Conservation (phyloP, 1,284 basidiomycete genomes). For the Mycena citricolor region DNA sequence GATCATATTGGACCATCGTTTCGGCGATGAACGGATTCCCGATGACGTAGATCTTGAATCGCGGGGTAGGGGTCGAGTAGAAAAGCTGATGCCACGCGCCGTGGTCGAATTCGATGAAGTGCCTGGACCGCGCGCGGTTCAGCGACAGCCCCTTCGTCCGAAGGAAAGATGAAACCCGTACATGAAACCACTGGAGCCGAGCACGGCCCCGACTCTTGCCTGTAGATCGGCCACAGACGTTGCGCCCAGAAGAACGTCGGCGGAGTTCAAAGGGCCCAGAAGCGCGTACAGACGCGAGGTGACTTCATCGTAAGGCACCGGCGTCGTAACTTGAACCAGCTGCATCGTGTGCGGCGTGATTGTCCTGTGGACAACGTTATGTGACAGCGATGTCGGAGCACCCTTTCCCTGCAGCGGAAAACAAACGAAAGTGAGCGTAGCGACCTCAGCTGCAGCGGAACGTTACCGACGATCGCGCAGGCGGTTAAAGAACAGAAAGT, state of each 20-base stretch:
- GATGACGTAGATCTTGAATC: conserved; percentile 44
- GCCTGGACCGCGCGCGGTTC: too few relatives aligned
- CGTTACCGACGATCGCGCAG: too few relatives aligned
- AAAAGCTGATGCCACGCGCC: conserved; percentile 41
- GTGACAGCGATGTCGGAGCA: too few relatives aligned
- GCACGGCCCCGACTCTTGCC: conserved; percentile 31
- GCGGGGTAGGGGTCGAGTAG: conserved; percentile 33
- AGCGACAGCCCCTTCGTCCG: too few relatives aligned
- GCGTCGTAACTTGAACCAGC: conserved; percentile 45
- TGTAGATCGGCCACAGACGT: conserved; percentile 41
- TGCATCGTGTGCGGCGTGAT: conserved; percentile 39
- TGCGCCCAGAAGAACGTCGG: conserved; percentile 29
- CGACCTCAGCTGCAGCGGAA: too few relatives aligned
- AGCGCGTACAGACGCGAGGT: conserved; percentile 44
- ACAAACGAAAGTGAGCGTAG: too few relatives aligned
- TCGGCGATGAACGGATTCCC: conserved; percentile 57
- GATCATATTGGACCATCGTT: conserved; percentile 44
- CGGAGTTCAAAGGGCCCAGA: too few relatives aligned
- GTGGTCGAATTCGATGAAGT: conserved; percentile 44
- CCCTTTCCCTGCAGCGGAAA: too few relatives aligned
- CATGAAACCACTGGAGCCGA: conserved; percentile 45
- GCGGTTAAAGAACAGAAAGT: too few relatives aligned
- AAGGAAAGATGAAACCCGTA: conserved; percentile 26
- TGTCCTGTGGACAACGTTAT: too few relatives aligned
- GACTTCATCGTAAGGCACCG: conserved; percentile 41